Evolutionary conservation across 495 filamentous ascomycete species (phyloP), one percentile per base, ranked within the genome.

Genomic region (Xylaria curta): DNA sequence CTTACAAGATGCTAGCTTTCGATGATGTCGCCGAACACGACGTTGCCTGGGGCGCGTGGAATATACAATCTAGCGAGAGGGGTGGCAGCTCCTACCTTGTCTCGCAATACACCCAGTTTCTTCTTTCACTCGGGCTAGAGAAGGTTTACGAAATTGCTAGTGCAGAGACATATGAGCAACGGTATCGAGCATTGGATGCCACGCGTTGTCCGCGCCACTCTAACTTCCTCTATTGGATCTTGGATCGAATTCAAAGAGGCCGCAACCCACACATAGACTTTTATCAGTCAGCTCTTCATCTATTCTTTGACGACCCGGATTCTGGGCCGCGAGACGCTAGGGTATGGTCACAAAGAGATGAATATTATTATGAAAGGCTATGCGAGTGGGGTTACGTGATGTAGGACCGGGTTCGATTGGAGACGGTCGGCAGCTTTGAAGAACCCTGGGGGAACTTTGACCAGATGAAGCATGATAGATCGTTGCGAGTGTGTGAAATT

Each of bases 381-480:
- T 61, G 71, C 19, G 60, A 71, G 38, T 73, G 74, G 67, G 71
- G 71, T 13, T 76, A 76, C 69, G 71, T 76, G 44, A 71, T 73
- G 68, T 76, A 71, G 74, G 74, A 76, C 21, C 67, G 21, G 61
- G 21, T 31, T 68, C 73, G 73, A 21, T 17, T 74, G n/a, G 49
- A 74, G 13, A 17, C 53, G 51, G 47, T 19, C 40, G 33, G 42
- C 21, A 42, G 68, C 46, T 60, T 72, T 21, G 17, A 58, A 13
- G n/a, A 21, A n/a, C 12, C 33, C 40, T 68, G 66, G 66, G 26
- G 36, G 8, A 63, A 49, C 15, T 24, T 19, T 4, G 6, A 36
- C 40, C n/a, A 28, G 13, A 9, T 15, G 28, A 31, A 3, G 28
- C 31, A 17, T 17, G 64, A 66, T 66, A 26, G n/a, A 38, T 5